phyloP scores from a whole-genome alignment of 164 flowering plant genomes.

The Piper longum region DNA sequence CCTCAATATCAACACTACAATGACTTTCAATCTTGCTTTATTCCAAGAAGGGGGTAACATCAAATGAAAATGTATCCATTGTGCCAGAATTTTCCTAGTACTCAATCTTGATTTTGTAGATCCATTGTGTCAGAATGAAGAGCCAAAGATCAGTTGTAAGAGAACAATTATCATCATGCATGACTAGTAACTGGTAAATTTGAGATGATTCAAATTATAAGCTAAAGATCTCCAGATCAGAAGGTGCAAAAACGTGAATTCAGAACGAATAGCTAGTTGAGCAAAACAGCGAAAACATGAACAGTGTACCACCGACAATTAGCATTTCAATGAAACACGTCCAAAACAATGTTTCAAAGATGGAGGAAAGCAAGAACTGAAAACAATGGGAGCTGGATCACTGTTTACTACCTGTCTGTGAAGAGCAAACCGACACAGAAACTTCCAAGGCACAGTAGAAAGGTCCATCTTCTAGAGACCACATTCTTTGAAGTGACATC shows the following conservation, averaged over 20 bases:
- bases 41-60: too few species aligned
- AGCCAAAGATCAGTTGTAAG: background rate
- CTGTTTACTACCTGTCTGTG: slow-evolving; percentile 40
- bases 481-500: slow-evolving; percentile 23
- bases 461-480: slow-evolving; percentile 31
- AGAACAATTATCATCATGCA: background rate
- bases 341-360: background rate
- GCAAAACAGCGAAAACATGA: too few species aligned
- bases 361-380: background rate
- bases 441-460: slow-evolving; percentile 50
- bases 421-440: slow-evolving; percentile 66
- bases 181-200: background rate
- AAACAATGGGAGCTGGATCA: background rate
- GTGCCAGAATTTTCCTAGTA: too few species aligned
- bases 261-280: background rate
- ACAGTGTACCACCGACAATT: slow-evolving; percentile 16
- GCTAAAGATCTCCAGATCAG: background rate
- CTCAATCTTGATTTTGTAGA: too few species aligned
- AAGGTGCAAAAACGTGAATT: background rate
- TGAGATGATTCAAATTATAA: background rate
- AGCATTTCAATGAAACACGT: background rate
- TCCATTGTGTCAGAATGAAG: background rate
- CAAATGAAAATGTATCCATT: too few species aligned
- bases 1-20: background rate
- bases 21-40: too few species aligned